A percentile compares a stretch with the other conserved stretches of the same genome.
Conservation (phyloP, 768 basidiomycete species). For the Plicaturopsis crispa region DNA sequence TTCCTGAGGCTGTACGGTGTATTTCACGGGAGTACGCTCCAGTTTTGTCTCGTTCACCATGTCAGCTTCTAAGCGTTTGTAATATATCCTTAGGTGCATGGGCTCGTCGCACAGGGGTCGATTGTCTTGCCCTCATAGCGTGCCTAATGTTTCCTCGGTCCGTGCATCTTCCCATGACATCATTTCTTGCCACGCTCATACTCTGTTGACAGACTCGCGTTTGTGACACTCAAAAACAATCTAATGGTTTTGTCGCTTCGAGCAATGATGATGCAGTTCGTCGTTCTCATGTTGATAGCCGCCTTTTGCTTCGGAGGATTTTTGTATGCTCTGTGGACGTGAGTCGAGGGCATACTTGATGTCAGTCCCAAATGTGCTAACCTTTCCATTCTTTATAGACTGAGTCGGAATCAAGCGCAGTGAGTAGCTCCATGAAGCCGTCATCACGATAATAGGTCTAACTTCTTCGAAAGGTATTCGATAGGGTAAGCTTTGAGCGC, state of each 20-base stretch:
- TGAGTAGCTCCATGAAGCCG: slow-evolving; percentile 27
- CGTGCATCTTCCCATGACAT: slow-evolving; percentile 1
- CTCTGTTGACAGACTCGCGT: slow-evolving; percentile 58
- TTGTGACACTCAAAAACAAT: slow-evolving; percentile 80
- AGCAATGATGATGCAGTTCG: slow-evolving; percentile 90
- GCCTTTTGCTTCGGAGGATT: slow-evolving; percentile 91
- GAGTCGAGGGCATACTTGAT: too few species aligned
- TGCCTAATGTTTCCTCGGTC: slow-evolving; percentile 86
- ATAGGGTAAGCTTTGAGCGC: neutral
- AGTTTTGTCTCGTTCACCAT: neutral
- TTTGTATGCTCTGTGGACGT: slow-evolving; percentile 91
- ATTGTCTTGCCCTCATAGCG: slow-evolving; percentile 83
- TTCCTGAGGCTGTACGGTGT: slow-evolving; percentile 74
- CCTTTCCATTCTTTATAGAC: too few species aligned
- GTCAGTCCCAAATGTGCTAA: neutral
- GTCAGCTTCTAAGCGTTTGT: slow-evolving; percentile 1
- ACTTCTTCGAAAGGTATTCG: slow-evolving; percentile 20
- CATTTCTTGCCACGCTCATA: slow-evolving; percentile 3
- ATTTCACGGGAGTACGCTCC: slow-evolving; percentile 45
- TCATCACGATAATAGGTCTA: neutral
- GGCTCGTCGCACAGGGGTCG: slow-evolving; percentile 67
- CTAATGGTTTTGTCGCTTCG: slow-evolving; percentile 77
- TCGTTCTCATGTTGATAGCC: slow-evolving; percentile 75
- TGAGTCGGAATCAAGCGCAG: slow-evolving; percentile 56
- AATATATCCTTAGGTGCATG: slow-evolving; percentile 37